These are phyloP conservation scores for Rubus parviflorus DNA, from an alignment of 306 rosid genomes.

Conservation along the genomic window DNA sequence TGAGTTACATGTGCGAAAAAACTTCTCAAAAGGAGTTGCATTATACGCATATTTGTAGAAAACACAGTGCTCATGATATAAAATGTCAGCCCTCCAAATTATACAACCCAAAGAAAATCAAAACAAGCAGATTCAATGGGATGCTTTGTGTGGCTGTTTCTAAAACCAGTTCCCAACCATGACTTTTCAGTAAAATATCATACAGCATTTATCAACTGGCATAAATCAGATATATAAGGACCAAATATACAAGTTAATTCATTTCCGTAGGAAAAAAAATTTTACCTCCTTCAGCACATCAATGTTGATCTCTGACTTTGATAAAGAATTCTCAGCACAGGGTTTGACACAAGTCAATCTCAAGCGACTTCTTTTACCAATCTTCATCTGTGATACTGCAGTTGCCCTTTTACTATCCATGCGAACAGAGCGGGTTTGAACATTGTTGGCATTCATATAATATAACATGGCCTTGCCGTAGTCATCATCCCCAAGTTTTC, in stretches of 20 bases:
- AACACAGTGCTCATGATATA: background rate
- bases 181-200: background rate
- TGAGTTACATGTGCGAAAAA: background rate
- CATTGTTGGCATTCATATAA: constrained; percentile 73
- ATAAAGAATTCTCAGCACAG: constrained; percentile 86
- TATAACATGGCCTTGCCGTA: constrained; percentile 79
- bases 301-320: constrained; percentile 70
- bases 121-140: background rate
- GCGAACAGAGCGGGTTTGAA: constrained; percentile 83
- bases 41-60: background rate
- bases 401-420: constrained; percentile 66
- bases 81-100: background rate
- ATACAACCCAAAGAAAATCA: background rate
- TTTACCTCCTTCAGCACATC: constrained; percentile 94
- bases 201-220: background rate
- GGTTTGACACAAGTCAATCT: constrained; percentile 71
- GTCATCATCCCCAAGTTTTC: constrained; percentile 87
- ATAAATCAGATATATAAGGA: constrained; percentile 9
- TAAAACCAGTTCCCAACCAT: background rate
- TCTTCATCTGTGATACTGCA: constrained; percentile 70
- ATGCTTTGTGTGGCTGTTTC: background rate
- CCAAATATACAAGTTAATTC: constrained; percentile 11
- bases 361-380: constrained; percentile 71
- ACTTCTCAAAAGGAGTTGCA: background rate
- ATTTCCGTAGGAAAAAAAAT: constrained; percentile 24